Evolutionary conservation across 495 filamentous ascomycete species (phyloP).

Genomic region (Extremus antarcticus): DNA sequence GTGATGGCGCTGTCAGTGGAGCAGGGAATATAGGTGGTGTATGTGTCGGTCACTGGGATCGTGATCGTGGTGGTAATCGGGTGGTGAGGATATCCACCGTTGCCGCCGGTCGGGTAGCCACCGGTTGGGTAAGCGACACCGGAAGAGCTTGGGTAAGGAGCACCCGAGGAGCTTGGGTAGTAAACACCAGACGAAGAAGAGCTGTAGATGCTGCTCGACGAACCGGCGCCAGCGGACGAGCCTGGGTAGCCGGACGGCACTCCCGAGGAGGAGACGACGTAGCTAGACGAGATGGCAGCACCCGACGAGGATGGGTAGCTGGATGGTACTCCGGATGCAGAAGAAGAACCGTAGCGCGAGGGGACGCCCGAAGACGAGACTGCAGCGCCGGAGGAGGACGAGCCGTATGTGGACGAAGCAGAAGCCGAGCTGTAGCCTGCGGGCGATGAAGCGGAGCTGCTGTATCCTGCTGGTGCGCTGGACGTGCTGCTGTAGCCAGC

Average conservation of each 20-base stretch:
- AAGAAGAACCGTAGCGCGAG: not conserved
- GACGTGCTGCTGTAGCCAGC: not conserved
- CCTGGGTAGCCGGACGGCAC: not conserved
- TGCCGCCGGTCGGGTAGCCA: too few relatives aligned
- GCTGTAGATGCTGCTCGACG: too few relatives aligned
- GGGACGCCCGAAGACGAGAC: not conserved
- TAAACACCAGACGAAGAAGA: too few relatives aligned
- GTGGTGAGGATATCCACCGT: too few relatives aligned
- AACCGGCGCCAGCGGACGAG: not conserved
- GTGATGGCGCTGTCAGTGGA: not conserved
- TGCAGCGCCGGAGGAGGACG: not conserved
- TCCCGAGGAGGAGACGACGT: not conserved
- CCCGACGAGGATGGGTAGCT: not conserved
- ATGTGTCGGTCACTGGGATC: not conserved
- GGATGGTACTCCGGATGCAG: not conserved
- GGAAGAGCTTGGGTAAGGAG: too few relatives aligned
- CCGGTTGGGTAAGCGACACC: too few relatives aligned
- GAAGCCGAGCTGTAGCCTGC: not conserved
- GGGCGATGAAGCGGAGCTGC: not conserved
- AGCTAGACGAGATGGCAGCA: not conserved
- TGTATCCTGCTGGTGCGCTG: not conserved
- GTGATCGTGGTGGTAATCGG: not conserved
- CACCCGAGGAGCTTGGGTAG: too few relatives aligned
- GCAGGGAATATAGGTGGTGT: not conserved
- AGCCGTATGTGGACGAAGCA: not conserved